phyloP scores from a whole-genome alignment of 208 protist species.

The Leishmania lainsoni region DNA sequence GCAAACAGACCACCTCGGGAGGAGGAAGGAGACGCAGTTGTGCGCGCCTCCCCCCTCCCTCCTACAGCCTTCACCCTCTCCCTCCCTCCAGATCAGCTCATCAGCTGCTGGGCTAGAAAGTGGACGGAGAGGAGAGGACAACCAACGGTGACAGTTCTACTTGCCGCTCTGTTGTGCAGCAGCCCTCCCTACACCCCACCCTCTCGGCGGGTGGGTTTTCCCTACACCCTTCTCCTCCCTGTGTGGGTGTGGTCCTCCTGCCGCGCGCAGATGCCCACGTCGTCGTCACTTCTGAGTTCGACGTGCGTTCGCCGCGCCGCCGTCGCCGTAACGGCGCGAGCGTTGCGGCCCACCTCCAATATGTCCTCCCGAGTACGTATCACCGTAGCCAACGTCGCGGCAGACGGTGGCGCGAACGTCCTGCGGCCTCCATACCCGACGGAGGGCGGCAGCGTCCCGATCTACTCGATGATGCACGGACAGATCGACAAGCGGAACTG shows the following conservation, averaged over 20 bases:
- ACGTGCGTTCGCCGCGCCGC: constrained; percentile 4
- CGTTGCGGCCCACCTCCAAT: neutral
- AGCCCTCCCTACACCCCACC: neutral
- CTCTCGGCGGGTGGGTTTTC: neutral
- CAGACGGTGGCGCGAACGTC: constrained; percentile 5
- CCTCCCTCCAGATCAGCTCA: too few relatives aligned
- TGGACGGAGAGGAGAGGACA: too few relatives aligned
- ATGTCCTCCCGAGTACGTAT: constrained; percentile 11
- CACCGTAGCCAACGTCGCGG: neutral
- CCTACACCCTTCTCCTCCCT: neutral
- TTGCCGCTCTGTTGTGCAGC: too few relatives aligned
- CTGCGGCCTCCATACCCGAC: constrained; percentile 65
- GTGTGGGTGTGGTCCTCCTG: neutral
- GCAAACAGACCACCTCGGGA: neutral
- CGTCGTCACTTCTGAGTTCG: neutral
- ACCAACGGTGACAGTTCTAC: too few relatives aligned
- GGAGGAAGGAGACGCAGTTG: neutral
- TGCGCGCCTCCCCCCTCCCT: neutral
- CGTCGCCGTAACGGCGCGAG: neutral
- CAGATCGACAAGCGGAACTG: constrained; percentile 88
- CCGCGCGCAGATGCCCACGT: neutral
- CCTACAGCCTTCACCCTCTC: too few relatives aligned
- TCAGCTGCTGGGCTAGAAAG: too few relatives aligned
- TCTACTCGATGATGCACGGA: constrained; percentile 85
- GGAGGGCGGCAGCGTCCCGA: constrained; percentile 84